Base-by-base conservation (phyloP, 495 filamentous ascomycete genomes). In the Neurospora africana region DNA sequence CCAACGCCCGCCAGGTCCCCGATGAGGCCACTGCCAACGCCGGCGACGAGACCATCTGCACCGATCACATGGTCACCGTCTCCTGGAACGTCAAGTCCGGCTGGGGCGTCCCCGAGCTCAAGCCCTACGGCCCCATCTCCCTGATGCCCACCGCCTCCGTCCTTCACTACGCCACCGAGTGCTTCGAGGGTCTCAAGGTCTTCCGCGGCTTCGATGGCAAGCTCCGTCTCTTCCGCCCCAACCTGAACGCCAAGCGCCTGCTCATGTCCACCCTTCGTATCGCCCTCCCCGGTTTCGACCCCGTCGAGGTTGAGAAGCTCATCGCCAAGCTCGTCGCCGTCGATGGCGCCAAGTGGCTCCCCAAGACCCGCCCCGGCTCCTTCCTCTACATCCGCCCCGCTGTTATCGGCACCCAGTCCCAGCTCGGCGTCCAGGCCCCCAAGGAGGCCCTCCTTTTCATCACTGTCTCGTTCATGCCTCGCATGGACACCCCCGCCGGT, bases 111-210 rank as follows among this genome's bases (percentile, higher is more conserved):
- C 95, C 94, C 17, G 86, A 93, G 73, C 83, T 98, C 58, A 88
- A 87, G 75, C 93, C 94, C 1, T 95, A 91, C 80, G 89, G 91
- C 69, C 92, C 93, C 35, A 83, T 98, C 36, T 86, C 87, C 75
- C 87, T 98, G 78, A 91, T 92, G 81, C 94, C 94, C 8, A 93
- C 91, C 17, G 91, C 93, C 19, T 92, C 90, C n/a, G 88, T 89
- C 36, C 88, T 97, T 43, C 93, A 97, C 84, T 97, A 97, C 79
- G 93, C 93, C 19, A 95, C 92, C 43, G 91, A 95, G 77, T 97
- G 93, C 82, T 97, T 97, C 82, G 93, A 97, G 81, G 93, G 93
- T 38, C 86, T 95, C 82, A 97, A 96, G 81, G 88, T 87, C 43
- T 96, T 94, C 84, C 92, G 93, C 71, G 93, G 93, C 35, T 87